phyloP scores from a whole-genome alignment of 164 flowering plant genomes.

The Hamamelis virginiana region DNA sequence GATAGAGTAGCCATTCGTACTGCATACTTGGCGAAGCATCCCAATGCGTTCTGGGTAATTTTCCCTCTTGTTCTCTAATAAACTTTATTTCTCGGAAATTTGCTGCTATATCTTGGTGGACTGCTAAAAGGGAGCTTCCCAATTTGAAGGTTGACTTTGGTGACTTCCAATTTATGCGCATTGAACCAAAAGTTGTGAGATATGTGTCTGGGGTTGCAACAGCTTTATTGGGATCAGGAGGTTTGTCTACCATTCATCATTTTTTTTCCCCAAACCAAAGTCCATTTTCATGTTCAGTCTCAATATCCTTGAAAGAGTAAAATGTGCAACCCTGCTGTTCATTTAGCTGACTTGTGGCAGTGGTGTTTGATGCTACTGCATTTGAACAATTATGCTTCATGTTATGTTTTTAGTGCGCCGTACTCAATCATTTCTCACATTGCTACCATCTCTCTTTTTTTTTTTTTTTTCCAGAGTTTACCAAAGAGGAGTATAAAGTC shows the following conservation, averaged over 20 bases:
- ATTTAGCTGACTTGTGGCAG: neutral
- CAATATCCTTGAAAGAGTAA: neutral
- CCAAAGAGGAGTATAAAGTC: conserved; percentile 53
- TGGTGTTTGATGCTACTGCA: neutral
- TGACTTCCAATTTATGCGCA: conserved; percentile 85
- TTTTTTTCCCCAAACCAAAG: neutral
- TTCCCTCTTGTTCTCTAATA: conserved; percentile 2
- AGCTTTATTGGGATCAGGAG: conserved; percentile 87
- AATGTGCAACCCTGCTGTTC: neutral
- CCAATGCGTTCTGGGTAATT: conserved; percentile 84
- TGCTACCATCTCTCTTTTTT: neutral
- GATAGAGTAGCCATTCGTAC: conserved; percentile 55
- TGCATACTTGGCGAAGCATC: conserved; percentile 78
- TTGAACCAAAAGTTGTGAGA: conserved; percentile 78
- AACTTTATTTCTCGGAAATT: neutral
- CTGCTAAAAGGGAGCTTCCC: conserved; percentile 10
- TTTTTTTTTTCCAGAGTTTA: conserved; percentile 47
- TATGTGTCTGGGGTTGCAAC: conserved; percentile 96
- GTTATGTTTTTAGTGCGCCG: neutral
- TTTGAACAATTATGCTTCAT: neutral
- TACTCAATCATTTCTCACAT: neutral
- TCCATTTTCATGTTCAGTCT: neutral
- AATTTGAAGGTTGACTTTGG: conserved; percentile 87
- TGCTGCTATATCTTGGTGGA: neutral
- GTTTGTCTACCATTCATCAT: conserved; percentile 29